Evolutionary conservation across 495 filamentous ascomycete genomes (phyloP).

Genomic region (Trichoderma erinaceum): DNA sequence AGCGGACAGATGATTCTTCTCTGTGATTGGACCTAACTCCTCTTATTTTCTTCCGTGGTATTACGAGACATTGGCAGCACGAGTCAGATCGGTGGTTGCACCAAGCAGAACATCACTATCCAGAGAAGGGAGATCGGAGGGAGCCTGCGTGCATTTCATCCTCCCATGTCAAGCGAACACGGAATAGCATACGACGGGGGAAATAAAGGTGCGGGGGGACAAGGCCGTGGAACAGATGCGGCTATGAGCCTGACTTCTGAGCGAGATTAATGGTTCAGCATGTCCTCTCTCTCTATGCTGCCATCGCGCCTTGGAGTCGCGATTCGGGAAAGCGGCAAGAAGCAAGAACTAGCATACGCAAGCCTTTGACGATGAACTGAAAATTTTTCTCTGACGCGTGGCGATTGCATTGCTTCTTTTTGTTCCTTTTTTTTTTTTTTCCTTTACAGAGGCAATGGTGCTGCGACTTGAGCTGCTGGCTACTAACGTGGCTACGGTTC

Average conservation of each 20-base stretch:
- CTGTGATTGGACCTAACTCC: background rate
- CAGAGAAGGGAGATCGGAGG: background rate
- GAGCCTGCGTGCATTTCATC: background rate
- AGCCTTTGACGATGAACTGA: background rate
- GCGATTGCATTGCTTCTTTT: slow-evolving; percentile 4
- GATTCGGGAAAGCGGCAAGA: background rate
- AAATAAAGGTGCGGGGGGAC: background rate
- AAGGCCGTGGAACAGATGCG: background rate
- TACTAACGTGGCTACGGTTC: background rate
- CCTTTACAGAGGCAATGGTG: background rate
- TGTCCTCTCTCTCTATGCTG: background rate
- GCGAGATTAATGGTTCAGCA: background rate
- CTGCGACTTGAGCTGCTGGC: background rate
- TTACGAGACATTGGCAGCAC: background rate
- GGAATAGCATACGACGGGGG: background rate
- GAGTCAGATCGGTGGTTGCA: background rate
- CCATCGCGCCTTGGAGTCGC: background rate
- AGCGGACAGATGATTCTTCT: background rate
- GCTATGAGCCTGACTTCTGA: background rate
- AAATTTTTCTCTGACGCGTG: background rate
- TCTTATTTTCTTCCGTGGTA: background rate
- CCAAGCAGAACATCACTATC: background rate
- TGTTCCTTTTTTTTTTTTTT: background rate
- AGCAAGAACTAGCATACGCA: background rate
- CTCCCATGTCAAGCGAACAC: background rate